Percentiles rank a stretch among this genome's conserved stretches.
These are phyloP conservation scores for Xylaria sp. DNA, from an alignment of 2,329 filamentous ascomycete genomes.

Conservation along the genomic window DNA sequence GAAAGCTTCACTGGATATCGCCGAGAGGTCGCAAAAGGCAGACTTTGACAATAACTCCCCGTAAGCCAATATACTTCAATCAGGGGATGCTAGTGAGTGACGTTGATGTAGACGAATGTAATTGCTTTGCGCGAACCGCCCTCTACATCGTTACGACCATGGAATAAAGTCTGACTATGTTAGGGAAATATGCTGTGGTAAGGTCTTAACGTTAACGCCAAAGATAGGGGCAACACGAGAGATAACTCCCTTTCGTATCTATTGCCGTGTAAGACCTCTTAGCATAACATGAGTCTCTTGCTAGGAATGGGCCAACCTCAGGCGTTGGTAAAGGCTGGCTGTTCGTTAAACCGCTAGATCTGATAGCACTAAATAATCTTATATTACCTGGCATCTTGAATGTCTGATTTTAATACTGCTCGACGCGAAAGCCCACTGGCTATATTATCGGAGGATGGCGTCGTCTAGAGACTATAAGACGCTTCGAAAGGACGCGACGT, in stretches of 20 bases:
- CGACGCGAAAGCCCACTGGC: too few species aligned
- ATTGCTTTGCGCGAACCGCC: neutral
- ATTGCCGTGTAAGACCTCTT: neutral
- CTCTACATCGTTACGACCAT: neutral
- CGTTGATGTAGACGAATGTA: neutral
- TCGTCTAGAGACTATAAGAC: neutral
- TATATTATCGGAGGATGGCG: neutral
- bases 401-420: too few species aligned
- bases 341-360: too few species aligned
- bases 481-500: neutral
- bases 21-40: neutral
- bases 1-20: too few species aligned
- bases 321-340: neutral
- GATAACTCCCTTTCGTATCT: neutral
- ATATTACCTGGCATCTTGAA: too few species aligned
- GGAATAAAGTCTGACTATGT: neutral
- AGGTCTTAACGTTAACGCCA: neutral
- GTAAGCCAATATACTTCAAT: constrained; percentile 57
- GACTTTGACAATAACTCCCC: neutral
- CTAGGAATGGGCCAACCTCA: too few species aligned
- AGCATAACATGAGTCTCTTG: neutral
- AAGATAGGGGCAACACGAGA: neutral
- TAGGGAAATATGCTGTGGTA: neutral
- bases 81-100: neutral
- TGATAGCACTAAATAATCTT: too few species aligned